Base-by-base conservation (phyloP, 768 basidiomycete genomes). In the Neoboletus brunneissimus region DNA sequence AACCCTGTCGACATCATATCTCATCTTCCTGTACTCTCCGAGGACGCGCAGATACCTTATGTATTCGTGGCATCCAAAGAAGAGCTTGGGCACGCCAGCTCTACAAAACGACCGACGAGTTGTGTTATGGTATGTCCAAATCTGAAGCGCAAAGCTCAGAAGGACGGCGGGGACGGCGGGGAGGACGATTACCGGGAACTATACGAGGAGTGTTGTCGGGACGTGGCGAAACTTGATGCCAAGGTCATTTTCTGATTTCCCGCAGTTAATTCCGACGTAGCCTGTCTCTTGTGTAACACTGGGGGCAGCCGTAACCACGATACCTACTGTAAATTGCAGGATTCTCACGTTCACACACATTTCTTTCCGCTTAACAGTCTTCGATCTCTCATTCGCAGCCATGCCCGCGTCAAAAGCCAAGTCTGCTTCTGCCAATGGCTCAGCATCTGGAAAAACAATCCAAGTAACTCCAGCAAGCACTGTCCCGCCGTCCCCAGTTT, bases 1-100 rank as follows among this genome's bases (percentile, higher is more conserved):
- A 96, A 91, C 58, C 97, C 97, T 12, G 89, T 98, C 66, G 97
- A 99, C 76, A 97, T 99, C 63, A 94, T 98, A 66, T 95, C 95
- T 34, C 97, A 98, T 76, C 79, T 99, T 49, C 97, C 97, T 6
- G 79, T 98, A 11, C 78, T 99, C 68, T 88, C 91, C 46, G 97
- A 99, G 77, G 97, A 99, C 71, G 89, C 93, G 11, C 79, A 86
- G 37, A 87, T 94, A 70, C 94, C 94, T 1, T 96, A 94, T 67
- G 80, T 94, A 48, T 95, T 93, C 69, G 89, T 95, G 15, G 67
- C 87, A 3, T 94, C 91, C 4, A 97, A 96, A 70, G 97, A 98
- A 73, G 94, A 96, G 68, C 86, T 99, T 29, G 97, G 97, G 0
- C 87, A 90, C 63, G 92, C 95, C 18, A 94, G 94, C 68, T 89